Evolutionary conservation across 2,329 filamentous ascomycete species (phyloP).

Genomic region (Didymella pomorum): DNA sequence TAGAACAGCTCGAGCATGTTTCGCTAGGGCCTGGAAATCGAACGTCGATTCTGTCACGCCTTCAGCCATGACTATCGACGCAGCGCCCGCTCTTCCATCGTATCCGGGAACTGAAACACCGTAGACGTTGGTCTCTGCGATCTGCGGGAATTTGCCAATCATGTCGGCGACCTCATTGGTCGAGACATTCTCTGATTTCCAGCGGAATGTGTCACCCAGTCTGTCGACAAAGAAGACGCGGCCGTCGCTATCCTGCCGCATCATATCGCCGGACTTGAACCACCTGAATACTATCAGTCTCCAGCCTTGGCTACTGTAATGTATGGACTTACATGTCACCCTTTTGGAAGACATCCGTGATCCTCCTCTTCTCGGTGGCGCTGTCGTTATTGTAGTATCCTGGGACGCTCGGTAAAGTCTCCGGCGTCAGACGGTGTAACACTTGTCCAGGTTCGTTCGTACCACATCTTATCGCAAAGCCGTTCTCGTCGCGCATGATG

Average conservation of each 20-base stretch:
- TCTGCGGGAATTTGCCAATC: slow-evolving; percentile 50
- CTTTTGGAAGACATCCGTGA: slow-evolving; percentile 49
- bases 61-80: slow-evolving; percentile 51
- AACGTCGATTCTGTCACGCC: slow-evolving; percentile 42
- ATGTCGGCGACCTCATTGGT: slow-evolving; percentile 57
- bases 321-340: slow-evolving; percentile 47
- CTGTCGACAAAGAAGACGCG: slow-evolving; percentile 51
- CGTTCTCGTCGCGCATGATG: slow-evolving; percentile 46
- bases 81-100: slow-evolving; percentile 57
- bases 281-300: slow-evolving; percentile 31
- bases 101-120: slow-evolving; percentile 55
- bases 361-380: slow-evolving; percentile 42
- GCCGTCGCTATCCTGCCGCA: slow-evolving; percentile 46
- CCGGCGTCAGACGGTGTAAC: slow-evolving; percentile 43
- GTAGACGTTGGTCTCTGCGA: slow-evolving; percentile 56
- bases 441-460: slow-evolving; percentile 49
- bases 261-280: slow-evolving; percentile 52
- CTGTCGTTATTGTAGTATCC: slow-evolving; percentile 48
- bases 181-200: slow-evolving; percentile 58
- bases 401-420: slow-evolving; percentile 31
- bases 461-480: slow-evolving; percentile 46
- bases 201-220: slow-evolving; percentile 52
- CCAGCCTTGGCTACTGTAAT: no score
- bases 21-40: slow-evolving; percentile 49
- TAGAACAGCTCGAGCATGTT: slow-evolving; percentile 51